Percentiles rank a stretch among this genome's conserved stretches.
These are phyloP conservation scores for Fusarium begoniae DNA, from an alignment of 2,329 filamentous ascomycete species.

Conservation along the genomic window DNA sequence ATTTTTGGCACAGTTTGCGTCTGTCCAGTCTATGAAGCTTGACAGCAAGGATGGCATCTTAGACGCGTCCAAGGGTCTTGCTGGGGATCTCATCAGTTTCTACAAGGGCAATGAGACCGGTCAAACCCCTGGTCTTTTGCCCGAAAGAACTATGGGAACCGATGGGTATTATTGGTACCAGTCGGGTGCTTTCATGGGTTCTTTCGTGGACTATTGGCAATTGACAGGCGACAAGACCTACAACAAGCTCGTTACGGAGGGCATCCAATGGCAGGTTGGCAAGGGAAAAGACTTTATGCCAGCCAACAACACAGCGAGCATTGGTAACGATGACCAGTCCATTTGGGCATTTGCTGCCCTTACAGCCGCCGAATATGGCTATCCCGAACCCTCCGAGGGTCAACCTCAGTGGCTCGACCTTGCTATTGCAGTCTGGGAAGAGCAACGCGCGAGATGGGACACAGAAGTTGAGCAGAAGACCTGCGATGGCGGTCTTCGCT, in stretches of 20 bases:
- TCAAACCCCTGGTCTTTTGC: constrained; percentile 63
- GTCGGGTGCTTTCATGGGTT: constrained; percentile 72
- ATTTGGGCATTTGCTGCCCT: constrained; percentile 77
- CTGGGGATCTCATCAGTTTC: constrained; percentile 59
- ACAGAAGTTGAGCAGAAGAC: constrained; percentile 57
- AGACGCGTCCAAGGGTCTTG: constrained; percentile 48
- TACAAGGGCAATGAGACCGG: constrained; percentile 62
- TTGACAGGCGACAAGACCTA: constrained; percentile 71
- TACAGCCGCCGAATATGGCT: constrained; percentile 71
- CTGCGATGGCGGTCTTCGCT: constrained; percentile 67
- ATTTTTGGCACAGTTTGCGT: background rate
- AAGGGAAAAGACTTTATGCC: constrained; percentile 67
- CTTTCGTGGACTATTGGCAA: constrained; percentile 75
- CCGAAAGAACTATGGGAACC: constrained; percentile 44
- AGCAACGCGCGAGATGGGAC: constrained; percentile 57
- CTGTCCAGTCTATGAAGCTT: constrained; percentile 15
- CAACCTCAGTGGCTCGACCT: constrained; percentile 70
- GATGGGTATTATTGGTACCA: constrained; percentile 77
- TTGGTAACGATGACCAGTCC: constrained; percentile 74
- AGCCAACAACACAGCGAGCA: constrained; percentile 60
- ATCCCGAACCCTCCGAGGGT: constrained; percentile 61
- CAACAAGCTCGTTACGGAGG: constrained; percentile 65
- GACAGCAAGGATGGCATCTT: constrained; percentile 12
- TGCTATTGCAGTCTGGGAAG: constrained; percentile 63
- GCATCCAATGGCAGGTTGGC: constrained; percentile 66